phyloP scores from a whole-genome alignment of 2,329 filamentous ascomycete genomes.

The Cladosporium sp. region DNA sequence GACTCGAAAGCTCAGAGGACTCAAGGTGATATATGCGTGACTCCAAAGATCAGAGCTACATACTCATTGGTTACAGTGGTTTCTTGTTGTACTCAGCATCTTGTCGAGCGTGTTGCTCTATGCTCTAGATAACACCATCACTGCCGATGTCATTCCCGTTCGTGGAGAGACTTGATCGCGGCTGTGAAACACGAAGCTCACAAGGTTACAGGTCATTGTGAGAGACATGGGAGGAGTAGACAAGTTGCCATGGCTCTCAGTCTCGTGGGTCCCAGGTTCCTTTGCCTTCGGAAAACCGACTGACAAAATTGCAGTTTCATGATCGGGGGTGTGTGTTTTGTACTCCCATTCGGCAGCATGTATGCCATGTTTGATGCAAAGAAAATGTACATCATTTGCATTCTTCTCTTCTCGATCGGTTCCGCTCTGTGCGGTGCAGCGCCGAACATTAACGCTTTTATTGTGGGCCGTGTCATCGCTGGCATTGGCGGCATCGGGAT shows the following conservation, averaged over 20 bases:
- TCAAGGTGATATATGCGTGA: neutral
- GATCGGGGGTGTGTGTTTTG: neutral
- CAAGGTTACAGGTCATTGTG: neutral
- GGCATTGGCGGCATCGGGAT: slow-evolving; percentile 37
- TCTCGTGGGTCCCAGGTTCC: neutral
- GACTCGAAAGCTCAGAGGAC: neutral
- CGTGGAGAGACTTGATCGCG: neutral
- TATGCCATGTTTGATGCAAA: slow-evolving; percentile 34
- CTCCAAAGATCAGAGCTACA: neutral
- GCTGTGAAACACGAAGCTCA: neutral
- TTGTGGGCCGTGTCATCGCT: slow-evolving; percentile 37
- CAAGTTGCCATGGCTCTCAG: slow-evolving; percentile 4
- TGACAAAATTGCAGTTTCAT: neutral
- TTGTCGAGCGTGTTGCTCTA: neutral
- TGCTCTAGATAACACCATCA: slow-evolving; percentile 2
- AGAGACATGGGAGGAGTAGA: neutral
- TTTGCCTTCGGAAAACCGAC: neutral
- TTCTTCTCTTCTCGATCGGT: slow-evolving; percentile 33
- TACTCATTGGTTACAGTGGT: slow-evolving; percentile 2
- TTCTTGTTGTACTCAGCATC: neutral
- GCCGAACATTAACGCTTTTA: slow-evolving; percentile 33
- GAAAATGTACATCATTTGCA: slow-evolving; percentile 28
- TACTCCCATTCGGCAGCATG: slow-evolving; percentile 6
- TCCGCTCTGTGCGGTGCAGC: slow-evolving; percentile 37
- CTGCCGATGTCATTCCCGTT: neutral